Base-by-base conservation (phyloP, 169 alveolate species). In the Plasmodium billcollinsi region DNA sequence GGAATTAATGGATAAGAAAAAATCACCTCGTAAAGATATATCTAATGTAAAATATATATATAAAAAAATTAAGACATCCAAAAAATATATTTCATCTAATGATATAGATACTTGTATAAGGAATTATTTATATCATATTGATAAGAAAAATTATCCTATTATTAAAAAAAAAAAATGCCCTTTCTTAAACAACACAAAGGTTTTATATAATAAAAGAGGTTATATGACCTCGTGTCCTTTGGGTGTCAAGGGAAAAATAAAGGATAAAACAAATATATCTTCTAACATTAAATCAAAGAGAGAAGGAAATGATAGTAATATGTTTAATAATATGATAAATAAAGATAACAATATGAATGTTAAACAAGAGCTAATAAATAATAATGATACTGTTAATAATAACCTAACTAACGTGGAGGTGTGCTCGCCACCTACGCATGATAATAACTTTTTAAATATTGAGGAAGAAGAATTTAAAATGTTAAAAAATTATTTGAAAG, bases 71-170 rank as follows among this genome's bases (percentile, higher is more conserved):
- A 67, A 58, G 39, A 67, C 56, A 20, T 80, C 90, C 8, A 80
- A 15, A 26, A 67, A 71, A 20, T 80, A 80, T 9, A 80, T 80
- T 52, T 69, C 83, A 1, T 18, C 90, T 9, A 6, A 47, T 11
- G 43, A 80, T 49, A 14, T 67, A 24, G 8, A 67, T 6, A 80
- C 63, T 11, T 80, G 90, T 49, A 54, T 80, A 14, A 67, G 83
- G 62, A 80, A 80, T 80, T 80, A 67, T 56, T 54, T 80, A n/a
- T 67, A 80, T 49, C 72, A 80, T 18, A 54, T 80, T 54, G 90
- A 80, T 67, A 29, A 11, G 18, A 67, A 26, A 39, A 54, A 67
- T 21, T 80, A 50, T 26, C 90, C 90, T 21, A 80, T 80, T 39
- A 29, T 56, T 12, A 47, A 20, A 5, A 43, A 26, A 2, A 15